Evolutionary conservation across 805 yeast species (phyloP).

Genomic region (Ogataea thermomethanolica): DNA sequence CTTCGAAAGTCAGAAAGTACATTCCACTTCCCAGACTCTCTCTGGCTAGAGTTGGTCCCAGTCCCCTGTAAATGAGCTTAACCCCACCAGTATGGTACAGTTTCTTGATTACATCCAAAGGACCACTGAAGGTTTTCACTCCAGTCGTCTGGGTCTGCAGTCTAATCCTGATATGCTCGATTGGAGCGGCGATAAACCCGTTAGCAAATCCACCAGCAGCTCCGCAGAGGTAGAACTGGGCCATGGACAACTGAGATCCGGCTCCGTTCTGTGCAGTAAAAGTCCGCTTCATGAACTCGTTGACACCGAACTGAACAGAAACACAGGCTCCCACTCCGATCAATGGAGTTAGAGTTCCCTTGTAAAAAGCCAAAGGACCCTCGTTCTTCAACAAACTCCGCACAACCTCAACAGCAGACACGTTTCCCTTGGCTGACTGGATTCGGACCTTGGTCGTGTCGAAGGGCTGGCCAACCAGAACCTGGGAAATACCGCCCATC

Average conservation of each 20-base stretch:
- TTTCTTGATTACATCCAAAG: conserved; percentile 64
- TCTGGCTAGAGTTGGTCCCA: conserved; percentile 76
- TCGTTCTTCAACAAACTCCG: conserved; percentile 68
- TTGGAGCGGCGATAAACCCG: conserved; percentile 86
- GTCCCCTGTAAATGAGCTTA: conserved; percentile 62
- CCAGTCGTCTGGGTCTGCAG: conserved; percentile 79
- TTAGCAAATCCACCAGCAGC: conserved; percentile 91
- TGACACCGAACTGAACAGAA: conserved; percentile 91
- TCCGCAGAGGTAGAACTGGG: conserved; percentile 80
- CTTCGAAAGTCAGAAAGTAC: conserved; percentile 89
- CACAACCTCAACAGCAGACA: conserved; percentile 70
- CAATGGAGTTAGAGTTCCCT: conserved; percentile 91
- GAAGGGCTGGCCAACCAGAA: conserved; percentile 92
- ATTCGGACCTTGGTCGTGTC: conserved; percentile 92
- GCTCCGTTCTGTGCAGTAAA: conserved; percentile 47
- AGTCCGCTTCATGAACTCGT: conserved; percentile 86
- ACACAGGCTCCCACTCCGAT: conserved; percentile 98
- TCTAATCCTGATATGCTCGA: conserved; percentile 91
- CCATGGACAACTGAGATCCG: conserved; percentile 43
- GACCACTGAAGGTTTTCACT: conserved; percentile 58
- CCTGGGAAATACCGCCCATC: conserved; percentile 94
- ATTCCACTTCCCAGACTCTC: conserved; percentile 87
- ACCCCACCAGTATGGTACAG: conserved; percentile 53
- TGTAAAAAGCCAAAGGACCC: conserved; percentile 83
- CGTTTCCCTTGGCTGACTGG: conserved; percentile 81